Evolutionary conservation across 257 asterid species (phyloP).

Genomic region (Nyctanthes arbortristis): DNA sequence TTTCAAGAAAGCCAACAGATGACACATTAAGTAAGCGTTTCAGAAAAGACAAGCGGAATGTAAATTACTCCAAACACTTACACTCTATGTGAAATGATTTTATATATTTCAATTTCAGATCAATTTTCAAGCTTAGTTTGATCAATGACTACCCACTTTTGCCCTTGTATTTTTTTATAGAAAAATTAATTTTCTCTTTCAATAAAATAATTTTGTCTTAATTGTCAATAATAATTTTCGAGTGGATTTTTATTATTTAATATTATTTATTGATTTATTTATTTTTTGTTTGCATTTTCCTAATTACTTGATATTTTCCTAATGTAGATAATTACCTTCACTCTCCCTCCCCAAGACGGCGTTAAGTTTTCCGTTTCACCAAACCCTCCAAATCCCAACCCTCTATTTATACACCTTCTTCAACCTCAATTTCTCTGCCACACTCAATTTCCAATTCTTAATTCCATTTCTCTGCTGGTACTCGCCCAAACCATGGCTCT

Average conservation of each 20-base stretch:
- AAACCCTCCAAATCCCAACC: conserved; percentile 27
- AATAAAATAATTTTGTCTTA: neutral
- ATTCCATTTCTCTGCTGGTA: neutral
- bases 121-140: too few species aligned
- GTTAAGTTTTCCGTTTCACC: conserved; percentile 39
- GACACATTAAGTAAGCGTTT: too few species aligned
- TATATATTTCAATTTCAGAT: too few species aligned
- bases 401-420: neutral
- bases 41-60: too few species aligned
- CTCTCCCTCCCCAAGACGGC: conserved; percentile 12
- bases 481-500: conserved; percentile 31
- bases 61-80: too few species aligned
- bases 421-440: neutral
- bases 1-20: too few species aligned
- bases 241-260: neutral
- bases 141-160: too few species aligned
- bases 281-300: too few species aligned
- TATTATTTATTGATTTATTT: neutral
- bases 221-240: neutral
- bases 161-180: neutral
- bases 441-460: conserved; percentile 3
- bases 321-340: too few species aligned
- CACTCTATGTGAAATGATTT: too few species aligned
- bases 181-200: too few species aligned
- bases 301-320: too few species aligned